phyloP scores from a whole-genome alignment of 192 early-diverging fungal genomes.

The Linnemannia zychae region DNA sequence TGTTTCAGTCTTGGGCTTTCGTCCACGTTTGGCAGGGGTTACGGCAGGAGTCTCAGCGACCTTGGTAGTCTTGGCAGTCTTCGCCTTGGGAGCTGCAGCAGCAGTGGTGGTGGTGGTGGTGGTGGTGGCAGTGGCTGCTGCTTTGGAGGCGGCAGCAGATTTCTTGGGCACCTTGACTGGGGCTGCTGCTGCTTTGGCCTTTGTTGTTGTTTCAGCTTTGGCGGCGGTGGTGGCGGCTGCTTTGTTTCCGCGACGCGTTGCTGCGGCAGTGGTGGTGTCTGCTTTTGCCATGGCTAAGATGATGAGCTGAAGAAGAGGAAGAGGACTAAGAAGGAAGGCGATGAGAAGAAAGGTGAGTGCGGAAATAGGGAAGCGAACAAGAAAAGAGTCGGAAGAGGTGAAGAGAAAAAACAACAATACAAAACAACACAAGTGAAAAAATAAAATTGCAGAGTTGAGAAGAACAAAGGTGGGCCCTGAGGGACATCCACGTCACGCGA shows the following conservation, averaged over 20 bases:
- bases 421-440: background rate
- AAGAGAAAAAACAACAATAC: background rate
- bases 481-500: background rate
- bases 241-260: conserved; percentile 7
- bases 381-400: background rate
- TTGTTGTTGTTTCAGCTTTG: background rate
- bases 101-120: background rate
- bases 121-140: background rate
- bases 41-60: background rate
- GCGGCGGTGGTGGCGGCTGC: background rate
- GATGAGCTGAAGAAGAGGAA: conserved; percentile 6
- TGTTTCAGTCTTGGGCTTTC: conserved; percentile 24
- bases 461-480: background rate
- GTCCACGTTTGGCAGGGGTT: conserved; percentile 18
- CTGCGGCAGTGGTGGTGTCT: background rate
- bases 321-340: background rate
- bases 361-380: background rate
- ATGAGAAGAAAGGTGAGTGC: background rate
- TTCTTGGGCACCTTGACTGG: background rate
- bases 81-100: background rate
- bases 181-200: background rate
- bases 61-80: background rate
- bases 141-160: conserved; percentile 7
- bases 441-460: background rate
- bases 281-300: background rate